Evolutionary conservation across 352 stramenopile species (phyloP), one percentile per base, ranked within the genome.

Genomic region (Phytophthora constricta): DNA sequence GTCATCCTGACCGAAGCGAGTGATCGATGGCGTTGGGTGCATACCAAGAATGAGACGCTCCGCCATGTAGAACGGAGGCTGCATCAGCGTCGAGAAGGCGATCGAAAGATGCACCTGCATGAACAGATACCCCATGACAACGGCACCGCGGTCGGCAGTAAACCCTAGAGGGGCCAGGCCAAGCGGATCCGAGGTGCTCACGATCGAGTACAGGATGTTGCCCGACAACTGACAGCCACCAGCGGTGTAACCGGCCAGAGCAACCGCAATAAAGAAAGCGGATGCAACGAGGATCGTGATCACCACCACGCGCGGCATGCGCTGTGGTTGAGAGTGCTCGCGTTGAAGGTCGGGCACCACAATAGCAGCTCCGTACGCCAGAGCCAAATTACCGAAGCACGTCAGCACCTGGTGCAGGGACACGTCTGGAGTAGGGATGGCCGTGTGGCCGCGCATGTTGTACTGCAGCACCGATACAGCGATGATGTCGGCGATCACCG

Each of bases 201-300:
- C 84, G 58, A 77, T 70, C 25, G 80, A 71, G 68, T 84, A 87
- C 56, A 87, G 65, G 31, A 87, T 66, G 62, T 87, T 89, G 20
- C 79, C 76, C 19, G 79, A 80, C 5, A 89, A 53, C 60, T 89
- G 80, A 46, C 80, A 87, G 11, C 80, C 80, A 39, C 80, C 71
- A 3, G 74, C 74, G 1, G 71, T 82, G 56, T 84, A 84, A 5
- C 76, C 79, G 0, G 60, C 60, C 17, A 72, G 39, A 4, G 76
- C 80, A 8, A 89, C 58, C 14, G 70, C 53, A 19, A 86, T 31
- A 58, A 89, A 87, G 45, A 89, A 70, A 10, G 33, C 31, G 3
- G 81, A 86, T 54, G 84, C 80, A 50, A 82, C 58, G 23, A 75
- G 50, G 16, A 84, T 78, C 0, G 81, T 87, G 48, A 86, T 58